A percentile compares a stretch with the other conserved stretches of the same genome.
phyloP scores from a whole-genome alignment of 441 rosid genomes.

The Melastoma candidum region DNA sequence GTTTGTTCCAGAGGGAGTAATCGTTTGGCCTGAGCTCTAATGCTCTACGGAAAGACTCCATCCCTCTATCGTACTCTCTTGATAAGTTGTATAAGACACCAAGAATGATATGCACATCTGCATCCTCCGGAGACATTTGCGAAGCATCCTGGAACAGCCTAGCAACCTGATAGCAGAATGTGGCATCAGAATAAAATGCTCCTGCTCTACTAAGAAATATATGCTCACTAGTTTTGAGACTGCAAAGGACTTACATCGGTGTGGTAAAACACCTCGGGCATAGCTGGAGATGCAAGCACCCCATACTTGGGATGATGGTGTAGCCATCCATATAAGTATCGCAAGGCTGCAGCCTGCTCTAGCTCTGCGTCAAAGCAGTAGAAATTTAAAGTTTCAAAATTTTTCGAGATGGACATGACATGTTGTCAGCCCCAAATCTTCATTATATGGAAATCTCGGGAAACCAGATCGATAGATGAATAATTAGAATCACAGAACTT shows the following conservation, averaged over 20 bases:
- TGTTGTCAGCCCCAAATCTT: too few relatives aligned
- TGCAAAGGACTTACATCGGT: slow-evolving; percentile 57
- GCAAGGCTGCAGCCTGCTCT: slow-evolving; percentile 93
- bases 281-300: slow-evolving; percentile 55
- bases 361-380: slow-evolving; percentile 46
- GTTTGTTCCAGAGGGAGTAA: slow-evolving; percentile 99
- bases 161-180: slow-evolving; percentile 42
- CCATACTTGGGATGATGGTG: slow-evolving; percentile 80
- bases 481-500: too few relatives aligned
- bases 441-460: too few relatives aligned
- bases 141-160: slow-evolving; percentile 85
- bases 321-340: slow-evolving; percentile 89
- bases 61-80: slow-evolving; percentile 84
- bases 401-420: slow-evolving; percentile 1
- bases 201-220: slow-evolving; percentile 3
- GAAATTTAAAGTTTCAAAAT: slow-evolving; percentile 2
- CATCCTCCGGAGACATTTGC: slow-evolving; percentile 84
- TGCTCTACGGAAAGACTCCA: slow-evolving; percentile 71
- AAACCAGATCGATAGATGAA: too few relatives aligned
- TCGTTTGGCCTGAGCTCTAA: slow-evolving; percentile 86
- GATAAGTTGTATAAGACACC: slow-evolving; percentile 92
- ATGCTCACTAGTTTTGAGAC: background rate
- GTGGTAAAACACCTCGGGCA: slow-evolving; percentile 57
- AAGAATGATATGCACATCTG: slow-evolving; percentile 87
- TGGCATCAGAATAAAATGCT: slow-evolving; percentile 5